Evolutionary conservation across 2,329 filamentous ascomycete genomes (phyloP), one percentile per base, ranked within the genome.

Genomic region (Scedosporium boydii): DNA sequence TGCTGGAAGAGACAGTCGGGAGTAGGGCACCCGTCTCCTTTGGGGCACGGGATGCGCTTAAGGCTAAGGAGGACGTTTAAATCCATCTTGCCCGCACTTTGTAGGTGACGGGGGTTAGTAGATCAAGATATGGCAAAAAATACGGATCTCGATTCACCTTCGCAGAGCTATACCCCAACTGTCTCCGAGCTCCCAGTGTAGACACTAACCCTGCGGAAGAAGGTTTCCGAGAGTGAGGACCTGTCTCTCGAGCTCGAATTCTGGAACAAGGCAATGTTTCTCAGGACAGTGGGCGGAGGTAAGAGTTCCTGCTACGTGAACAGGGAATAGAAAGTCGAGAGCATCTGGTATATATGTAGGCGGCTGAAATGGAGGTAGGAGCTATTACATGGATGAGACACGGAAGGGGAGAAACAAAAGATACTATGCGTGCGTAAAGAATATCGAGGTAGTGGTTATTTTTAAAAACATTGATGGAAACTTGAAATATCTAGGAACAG

Each of bases 1-100:
- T 82, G 78, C 29, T 77, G 77, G 66, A 82, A 82, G 46, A 82
- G 75, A 66, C 80, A 82, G 64, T 77, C 73, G 66, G 80, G 80
- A 16, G 80, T 78, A 7, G 75, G 78, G 67, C 80, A 82, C 2
- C 64, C 71, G 57, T 76, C 72, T 59, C 80, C 80, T 21, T 78
- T 78, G 5, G 80, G 80, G 66, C 80, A 82, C 9, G 79, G 78
- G 58, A 82, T 77, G 63, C 75, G 76, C 67, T 80, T 82, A 65
- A 82, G 77, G 57, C 63, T 61, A 23, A 27, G 23, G 21, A 55
- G 51, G 21, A 55, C 51, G 27, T 64, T 62, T 29, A 67, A 63
- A 42, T 66, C 64, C 63, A 69, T 68, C 6, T 6, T 53, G 59
- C 6, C 14, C 9, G 48, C 29, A 61, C 23, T 12, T 23, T 27